Evolutionary conservation across 805 yeast genomes (phyloP), one percentile per base, ranked within the genome.

Genomic region (Hanseniaspora taiwanica): DNA sequence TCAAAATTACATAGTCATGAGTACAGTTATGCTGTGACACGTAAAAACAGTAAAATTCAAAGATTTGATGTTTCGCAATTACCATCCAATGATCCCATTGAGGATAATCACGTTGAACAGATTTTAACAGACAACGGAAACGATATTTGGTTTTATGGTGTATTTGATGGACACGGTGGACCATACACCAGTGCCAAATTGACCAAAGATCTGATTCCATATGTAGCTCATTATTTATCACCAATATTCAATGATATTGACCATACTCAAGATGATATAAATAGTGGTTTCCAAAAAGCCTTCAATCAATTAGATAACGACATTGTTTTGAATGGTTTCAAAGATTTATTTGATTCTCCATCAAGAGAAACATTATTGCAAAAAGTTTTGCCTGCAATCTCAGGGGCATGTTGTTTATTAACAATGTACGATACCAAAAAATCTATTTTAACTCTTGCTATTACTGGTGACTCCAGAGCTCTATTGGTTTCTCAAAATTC

Each of bases 121-220:
- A 75, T 82, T 27, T 73, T 81, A 7, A 81, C 80, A 41, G 37
- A 40, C 23, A 37, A 40, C 21, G 12, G 35, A 12, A 21, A 37
- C 6, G 25, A 38, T 17, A 80, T 96, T 81, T 81, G 82, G 72
- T 85, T 91, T 55, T 91, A 94, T 74, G 95, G 97, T 4, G 75
- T 91, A 0, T 89, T 80, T 56, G 98, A 91, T 59, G 98, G 98
- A 10, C 98, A 91, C 60, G 86, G 94, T 3, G 98, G 98, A 18
- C 86, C 94, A 77, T 82, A 83, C 47, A 91, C 98, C 1, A 76
- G 89, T 42, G 72, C 82, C n/a, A 83, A 78, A 56, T 69, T 91
- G 45, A 70, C 94, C 45, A 91, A 85, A 47, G 76, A 76, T 47
- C 66, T 91, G 47, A 76, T 91, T 21, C 74, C 75, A 42, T 73